These are phyloP conservation scores for Paxillus ammoniavirescens DNA, from an alignment of 768 basidiomycete species.

Conservation along the genomic window DNA sequence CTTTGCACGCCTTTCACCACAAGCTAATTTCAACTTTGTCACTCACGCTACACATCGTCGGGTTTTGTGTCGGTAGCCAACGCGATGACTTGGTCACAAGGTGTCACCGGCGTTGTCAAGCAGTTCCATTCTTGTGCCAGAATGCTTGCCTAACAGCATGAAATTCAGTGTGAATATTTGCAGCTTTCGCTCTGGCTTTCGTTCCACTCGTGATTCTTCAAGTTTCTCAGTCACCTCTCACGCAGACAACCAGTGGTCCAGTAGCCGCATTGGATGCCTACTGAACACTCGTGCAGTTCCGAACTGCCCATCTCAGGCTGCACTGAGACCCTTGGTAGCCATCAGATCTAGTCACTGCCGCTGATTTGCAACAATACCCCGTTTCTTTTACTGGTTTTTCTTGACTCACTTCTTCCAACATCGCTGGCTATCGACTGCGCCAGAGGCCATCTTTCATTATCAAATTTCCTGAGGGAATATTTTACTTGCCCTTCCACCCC, in stretches of 20 bases:
- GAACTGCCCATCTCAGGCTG: not conserved
- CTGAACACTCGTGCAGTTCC: not conserved
- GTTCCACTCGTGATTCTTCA: not conserved
- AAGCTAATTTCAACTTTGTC: not conserved
- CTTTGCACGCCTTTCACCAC: not conserved
- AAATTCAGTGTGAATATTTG: not conserved
- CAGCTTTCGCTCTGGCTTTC: not conserved
- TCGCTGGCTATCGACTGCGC: constrained; percentile 5
- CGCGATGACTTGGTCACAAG: not conserved
- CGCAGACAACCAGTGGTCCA: not conserved
- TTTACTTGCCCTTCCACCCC: constrained; percentile 12
- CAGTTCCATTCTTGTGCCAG: not conserved
- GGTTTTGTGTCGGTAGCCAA: not conserved
- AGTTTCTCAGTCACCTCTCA: not conserved
- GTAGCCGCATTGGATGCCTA: not conserved
- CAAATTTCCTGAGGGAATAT: constrained; percentile 11
- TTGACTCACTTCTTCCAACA: not conserved
- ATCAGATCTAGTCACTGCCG: constrained; percentile 10
- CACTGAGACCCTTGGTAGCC: constrained; percentile 4
- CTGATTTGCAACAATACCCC: constrained; percentile 7
- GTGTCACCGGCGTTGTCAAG: constrained; percentile 6
- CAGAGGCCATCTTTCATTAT: not conserved
- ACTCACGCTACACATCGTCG: not conserved
- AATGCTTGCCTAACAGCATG: not conserved
- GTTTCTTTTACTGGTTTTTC: not conserved